A percentile compares a stretch with the other conserved stretches of the same genome.
phyloP scores from a whole-genome alignment of 2,329 filamentous ascomycete genomes.

The Fusarium guadeloupense region DNA sequence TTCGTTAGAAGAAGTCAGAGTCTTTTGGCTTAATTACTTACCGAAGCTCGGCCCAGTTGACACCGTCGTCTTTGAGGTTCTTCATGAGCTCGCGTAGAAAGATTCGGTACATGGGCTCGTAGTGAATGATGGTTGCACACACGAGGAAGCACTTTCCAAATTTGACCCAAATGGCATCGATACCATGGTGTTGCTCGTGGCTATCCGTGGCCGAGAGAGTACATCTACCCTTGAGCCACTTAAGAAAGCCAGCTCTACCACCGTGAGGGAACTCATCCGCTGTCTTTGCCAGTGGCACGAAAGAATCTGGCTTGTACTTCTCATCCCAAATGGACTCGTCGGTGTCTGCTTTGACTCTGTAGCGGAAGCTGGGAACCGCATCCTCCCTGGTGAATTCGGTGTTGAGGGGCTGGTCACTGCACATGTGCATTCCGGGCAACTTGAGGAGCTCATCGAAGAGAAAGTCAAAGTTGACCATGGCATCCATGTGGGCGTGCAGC shows the following conservation, averaged over 20 bases:
- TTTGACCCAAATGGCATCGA: slow-evolving; percentile 85
- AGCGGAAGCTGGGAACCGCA: slow-evolving; percentile 70
- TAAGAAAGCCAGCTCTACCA: slow-evolving; percentile 75
- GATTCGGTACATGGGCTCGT: slow-evolving; percentile 86
- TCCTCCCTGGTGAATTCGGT: slow-evolving; percentile 62
- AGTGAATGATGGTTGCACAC: slow-evolving; percentile 79
- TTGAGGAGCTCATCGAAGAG: slow-evolving; percentile 76
- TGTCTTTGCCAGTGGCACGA: slow-evolving; percentile 67
- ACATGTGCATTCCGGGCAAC: slow-evolving; percentile 79
- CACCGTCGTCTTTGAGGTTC: slow-evolving; percentile 79
- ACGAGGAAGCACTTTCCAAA: slow-evolving; percentile 80
- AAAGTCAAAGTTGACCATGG: slow-evolving; percentile 89
- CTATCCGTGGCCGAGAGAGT: slow-evolving; percentile 77
- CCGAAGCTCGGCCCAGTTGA: slow-evolving; percentile 84
- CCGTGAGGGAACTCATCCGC: slow-evolving; percentile 80
- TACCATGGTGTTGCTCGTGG: slow-evolving; percentile 81
- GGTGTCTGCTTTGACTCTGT: slow-evolving; percentile 56
- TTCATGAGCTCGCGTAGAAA: slow-evolving; percentile 78
- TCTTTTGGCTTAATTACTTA: slow-evolving; percentile 37
- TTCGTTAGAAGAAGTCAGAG: slow-evolving; percentile 13
- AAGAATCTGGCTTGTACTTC: slow-evolving; percentile 67
- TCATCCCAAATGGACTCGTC: slow-evolving; percentile 71
- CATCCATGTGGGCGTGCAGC: slow-evolving; percentile 88
- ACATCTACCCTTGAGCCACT: slow-evolving; percentile 79
- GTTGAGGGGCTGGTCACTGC: slow-evolving; percentile 65